Base-by-base conservation (phyloP, 768 basidiomycete genomes). In the Rubroboletus pulcherrimus region DNA sequence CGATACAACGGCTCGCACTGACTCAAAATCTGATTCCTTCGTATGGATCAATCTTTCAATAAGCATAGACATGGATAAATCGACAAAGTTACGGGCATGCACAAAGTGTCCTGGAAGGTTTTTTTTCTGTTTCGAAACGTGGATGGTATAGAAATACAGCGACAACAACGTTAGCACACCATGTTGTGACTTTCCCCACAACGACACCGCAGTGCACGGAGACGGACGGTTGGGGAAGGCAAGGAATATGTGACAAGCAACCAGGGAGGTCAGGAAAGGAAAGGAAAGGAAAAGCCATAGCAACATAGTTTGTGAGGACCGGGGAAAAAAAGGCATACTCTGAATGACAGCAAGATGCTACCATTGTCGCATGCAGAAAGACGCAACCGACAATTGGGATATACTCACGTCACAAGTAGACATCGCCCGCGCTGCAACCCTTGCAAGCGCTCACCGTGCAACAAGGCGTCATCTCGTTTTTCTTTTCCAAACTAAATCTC, bases 401-500 rank as follows among this genome's bases (percentile, higher is more conserved):
- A 37, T 34, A 60, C 68, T 58, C 62, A 62, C 65, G 45, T 71
- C 60, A 71, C 66, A 71, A 54, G 60, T 59, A 68, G 37, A 71
- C 61, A 34, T 62, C 46, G 11, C 50, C 43, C 5, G 51, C 58
- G 17, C 59, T 49, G 61, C 70, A 73, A 45, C 70, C 62, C 37
- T 66, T 67, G 59, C 70, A 71, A 34, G 69, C 65, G 58, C 55
- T 56, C 29, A 71, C 64, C 62, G 49, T 60, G 26, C 40, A 63
- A 59, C 66, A 70, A 3, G 58, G 55, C 12, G 35, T 45, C 15
- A 42, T 60, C 43, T 60, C 67, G 12, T 49, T 49, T 21, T 57
- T 54, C 55, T 47, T 57, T 55, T 78, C 75, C 34, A 71, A 65
- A 62, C 79, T 75, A 66, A 91, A 71, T 59, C 84, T 81, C 33